Evolutionary conservation across 2,329 filamentous ascomycete genomes (phyloP).

Genomic region (Pseudocercospora crystallina): DNA sequence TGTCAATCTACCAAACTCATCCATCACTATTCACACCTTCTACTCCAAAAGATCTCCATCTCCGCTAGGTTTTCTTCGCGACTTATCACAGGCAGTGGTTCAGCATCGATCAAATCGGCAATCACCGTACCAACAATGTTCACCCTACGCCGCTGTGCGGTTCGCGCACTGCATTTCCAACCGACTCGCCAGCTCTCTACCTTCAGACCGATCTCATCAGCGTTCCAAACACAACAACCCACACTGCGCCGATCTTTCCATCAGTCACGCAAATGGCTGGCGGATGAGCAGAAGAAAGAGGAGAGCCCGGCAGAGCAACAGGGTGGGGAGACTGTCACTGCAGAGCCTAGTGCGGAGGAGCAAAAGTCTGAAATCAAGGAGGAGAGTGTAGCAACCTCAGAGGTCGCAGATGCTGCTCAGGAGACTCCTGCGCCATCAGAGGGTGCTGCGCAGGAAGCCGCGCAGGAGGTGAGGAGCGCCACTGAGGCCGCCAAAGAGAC

Average conservation of each 20-base stretch:
- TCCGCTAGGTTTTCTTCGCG: too few relatives aligned
- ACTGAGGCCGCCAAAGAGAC: slow-evolving; percentile 18
- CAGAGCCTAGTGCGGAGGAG: slow-evolving; percentile 31
- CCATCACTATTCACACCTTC: too few relatives aligned
- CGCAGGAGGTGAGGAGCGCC: slow-evolving; percentile 24
- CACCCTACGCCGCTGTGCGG: slow-evolving; percentile 58
- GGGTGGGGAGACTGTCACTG: slow-evolving; percentile 39
- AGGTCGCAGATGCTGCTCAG: slow-evolving; percentile 28
- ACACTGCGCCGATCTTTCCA: slow-evolving; percentile 38
- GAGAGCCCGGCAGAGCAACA: slow-evolving; percentile 25
- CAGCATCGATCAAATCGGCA: too few relatives aligned
- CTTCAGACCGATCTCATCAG: slow-evolving; percentile 23
- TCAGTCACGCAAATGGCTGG: slow-evolving; percentile 39
- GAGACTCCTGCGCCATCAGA: slow-evolving; percentile 14
- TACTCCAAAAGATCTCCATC: too few relatives aligned
- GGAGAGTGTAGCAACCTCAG: slow-evolving; percentile 24
- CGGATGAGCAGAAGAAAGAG: slow-evolving; percentile 39
- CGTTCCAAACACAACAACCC: slow-evolving; percentile 40
- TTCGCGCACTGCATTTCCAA: slow-evolving; percentile 54
- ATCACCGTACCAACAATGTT: slow-evolving; percentile 45
- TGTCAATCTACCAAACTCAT: too few relatives aligned
- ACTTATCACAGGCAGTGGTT: too few relatives aligned
- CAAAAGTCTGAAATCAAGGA: slow-evolving; percentile 31
- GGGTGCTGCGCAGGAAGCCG: slow-evolving; percentile 18
- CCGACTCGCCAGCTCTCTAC: slow-evolving; percentile 42